Evolutionary conservation across 352 stramenopile species (phyloP), one percentile per base, ranked within the genome.

Genomic region (Globisporangium takayamanum): DNA sequence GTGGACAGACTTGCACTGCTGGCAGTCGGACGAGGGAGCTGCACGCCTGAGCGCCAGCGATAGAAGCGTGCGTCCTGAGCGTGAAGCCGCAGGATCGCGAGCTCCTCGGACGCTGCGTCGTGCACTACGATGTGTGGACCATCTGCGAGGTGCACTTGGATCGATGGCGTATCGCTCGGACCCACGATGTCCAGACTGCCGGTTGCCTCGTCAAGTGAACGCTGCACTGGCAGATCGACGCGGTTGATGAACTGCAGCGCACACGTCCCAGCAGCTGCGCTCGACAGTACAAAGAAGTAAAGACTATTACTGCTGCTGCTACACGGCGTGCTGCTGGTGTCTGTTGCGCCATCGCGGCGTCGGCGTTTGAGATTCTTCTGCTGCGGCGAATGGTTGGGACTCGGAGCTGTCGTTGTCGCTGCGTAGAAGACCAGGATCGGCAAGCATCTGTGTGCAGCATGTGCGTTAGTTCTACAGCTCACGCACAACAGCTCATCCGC

Each of bases 81-180:
- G 52, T 59, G 53, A 5, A 76, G 58, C 26, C 58, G 73, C 50
- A 74, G 57, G 44, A 72, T 46, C 1, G 51, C 45, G 2, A 70
- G 26, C 18, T 61, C 39, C 3, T 57, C 50, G 2, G 50, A 18
- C 1, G 46, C 0, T 36, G 44, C 44, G 8, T 70, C 30, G 59
- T 73, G 71, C 8, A 81, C 54, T 16, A 81, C n/a, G 14, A 69
- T 54, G 33, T 69, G 50, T 1, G 76, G 76, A 46, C 76, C 76
- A 30, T 83, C 69, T 5, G 53, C 56, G 26, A 81, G 5, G 42
- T 70, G 62, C 44, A 72, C 53, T 18, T 80, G 71, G 18, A 76
- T 22, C 10, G n/a, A 25, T 22, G 44, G 12, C 18, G n/a, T 5
- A 33, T 22, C 46, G 25, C 6, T 33, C 14, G 46, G 5, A 4